Base-by-base conservation (phyloP, 2,329 filamentous ascomycete species). In the Calonectria honghensis region DNA sequence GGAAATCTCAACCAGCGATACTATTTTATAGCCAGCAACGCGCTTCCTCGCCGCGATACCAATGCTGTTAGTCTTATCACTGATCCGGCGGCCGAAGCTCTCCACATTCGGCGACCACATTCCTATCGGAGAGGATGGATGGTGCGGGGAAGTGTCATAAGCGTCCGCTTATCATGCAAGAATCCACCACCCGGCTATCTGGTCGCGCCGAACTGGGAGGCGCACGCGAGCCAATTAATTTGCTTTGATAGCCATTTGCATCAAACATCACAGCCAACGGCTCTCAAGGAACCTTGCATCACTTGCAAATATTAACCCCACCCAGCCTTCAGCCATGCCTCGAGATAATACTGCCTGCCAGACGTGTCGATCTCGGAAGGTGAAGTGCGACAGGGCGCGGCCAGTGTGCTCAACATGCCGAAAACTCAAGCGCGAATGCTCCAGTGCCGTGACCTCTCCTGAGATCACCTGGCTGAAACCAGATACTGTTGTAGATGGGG, bases 281-380 rank as follows among this genome's bases (percentile, higher is more conserved):
- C 45, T 13, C 5, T 13, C 45, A 5, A n/a, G n/a, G 45, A n/a
- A 48, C n/a, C n/a, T 48, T 48, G n/a, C 45, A 48, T 24, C n/a
- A 13, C 45, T 48, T 48, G 9, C 45, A n/a, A 24, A 48, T 24
- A 48, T 48, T n/a, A 48, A 48, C 45, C 45, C 45, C 45, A 48
- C 45, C 10, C n/a, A 48, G 18, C 18, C 45, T 24, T 24, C 31
- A 39, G 50, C n/a, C 48, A 72, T 72, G 69, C 63, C 64, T 48
- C 69, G 63, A 24, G 16, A 51, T 24, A 59, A 59, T 20, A 54
- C 64, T n/a, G 69, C 69, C 24, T 72, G 61, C 27, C 24, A 67
- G 39, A 59, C 61, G 14, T 72, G 69, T 61, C 69, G 63, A 27
- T 66, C 69, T 61, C 29, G 69, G 69, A 72, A 72, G 69, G 69